phyloP scores from a whole-genome alignment of 2,329 filamentous ascomycete genomes.

The Ophiostoma ips region DNA sequence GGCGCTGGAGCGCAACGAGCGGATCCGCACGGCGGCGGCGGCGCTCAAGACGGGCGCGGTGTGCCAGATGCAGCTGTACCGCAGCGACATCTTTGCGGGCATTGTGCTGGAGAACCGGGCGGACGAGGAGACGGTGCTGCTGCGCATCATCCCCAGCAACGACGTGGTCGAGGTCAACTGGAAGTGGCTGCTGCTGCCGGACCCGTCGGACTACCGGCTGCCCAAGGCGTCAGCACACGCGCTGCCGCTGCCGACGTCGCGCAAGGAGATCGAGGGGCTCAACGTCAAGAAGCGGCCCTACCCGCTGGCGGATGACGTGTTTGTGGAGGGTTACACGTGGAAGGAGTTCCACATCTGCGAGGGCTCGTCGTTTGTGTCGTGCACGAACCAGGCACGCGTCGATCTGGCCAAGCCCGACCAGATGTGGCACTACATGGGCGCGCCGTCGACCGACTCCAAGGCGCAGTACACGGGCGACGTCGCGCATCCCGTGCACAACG shows the following conservation, averaged over 20 bases:
- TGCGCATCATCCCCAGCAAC: constrained; percentile 73
- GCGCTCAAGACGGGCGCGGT: constrained; percentile 59
- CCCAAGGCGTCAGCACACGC: constrained; percentile 63
- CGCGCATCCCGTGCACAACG: constrained; percentile 43
- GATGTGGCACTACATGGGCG: constrained; percentile 80
- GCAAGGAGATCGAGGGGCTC: constrained; percentile 50
- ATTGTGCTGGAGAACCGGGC: constrained; percentile 70
- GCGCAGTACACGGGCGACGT: constrained; percentile 81
- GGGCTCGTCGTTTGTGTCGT: constrained; percentile 25
- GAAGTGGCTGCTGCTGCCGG: constrained; percentile 68
- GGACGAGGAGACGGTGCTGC: constrained; percentile 59
- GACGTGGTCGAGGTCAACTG: constrained; percentile 68
- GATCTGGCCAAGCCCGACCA: constrained; percentile 60
- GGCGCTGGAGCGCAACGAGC: constrained; percentile 53
- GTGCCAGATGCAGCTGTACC: constrained; percentile 73
- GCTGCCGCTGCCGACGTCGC: constrained; percentile 52
- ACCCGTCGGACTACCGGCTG: constrained; percentile 54
- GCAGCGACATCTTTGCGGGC: constrained; percentile 82
- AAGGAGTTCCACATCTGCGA: constrained; percentile 62
- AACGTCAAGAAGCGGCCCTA: constrained; percentile 50
- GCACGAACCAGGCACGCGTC: constrained; percentile 51
- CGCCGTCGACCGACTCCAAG: constrained; percentile 75
- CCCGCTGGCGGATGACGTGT: constrained; percentile 51
- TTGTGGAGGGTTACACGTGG: constrained; percentile 58
- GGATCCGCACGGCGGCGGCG: constrained; percentile 53